Base-by-base conservation (phyloP, 345 rosid genomes). In the Linum tenue region DNA sequence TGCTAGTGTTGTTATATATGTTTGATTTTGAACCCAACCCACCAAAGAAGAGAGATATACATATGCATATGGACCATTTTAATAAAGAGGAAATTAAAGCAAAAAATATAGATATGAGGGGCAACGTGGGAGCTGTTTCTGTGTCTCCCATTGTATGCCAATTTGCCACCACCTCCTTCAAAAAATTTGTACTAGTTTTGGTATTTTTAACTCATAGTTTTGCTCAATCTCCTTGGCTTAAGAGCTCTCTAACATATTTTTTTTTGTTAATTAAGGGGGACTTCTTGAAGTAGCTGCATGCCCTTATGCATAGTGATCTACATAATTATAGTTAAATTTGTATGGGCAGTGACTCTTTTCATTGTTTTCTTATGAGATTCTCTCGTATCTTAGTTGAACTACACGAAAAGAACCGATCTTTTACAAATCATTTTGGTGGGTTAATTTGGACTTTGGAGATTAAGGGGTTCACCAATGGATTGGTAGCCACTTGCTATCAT, bases 61-160 rank as follows among this genome's bases (percentile, higher is more conserved):
- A 62, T 43, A 43, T 43, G 31, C 31, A 22, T 22, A 0, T 22
- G 50, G 50, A 5, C 58, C 72, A 69, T 71, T 70, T 76, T 77
- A 12, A 68, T 70, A 71, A 64, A 73, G 39, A 42, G 63, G 55
- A 65, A 39, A 56, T 48, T 12, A 70, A 68, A 60, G 62, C 62
- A 64, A 67, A 17, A 12, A 61, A 76, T 77, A 68, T 67, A 68
- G 76, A 75, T 73, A 73, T 66, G 85, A 78, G 75, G 72, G 73
- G 92, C 6, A 92, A 92, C 95, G 94, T 87, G 97, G 88, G 86
- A 59, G 80, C 77, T 84, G 98, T 86, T 87, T 79, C 86, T 75
- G 79, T 86, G 96, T 87, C 96, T 83, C 87, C 86, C 86, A 82
- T 81, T 76, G 59, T 70, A 5, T 43, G 9, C 10, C 10, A 5